Evolutionary conservation across 2,329 filamentous ascomycete genomes (phyloP).

Genomic region (Simplicillium sp.): DNA sequence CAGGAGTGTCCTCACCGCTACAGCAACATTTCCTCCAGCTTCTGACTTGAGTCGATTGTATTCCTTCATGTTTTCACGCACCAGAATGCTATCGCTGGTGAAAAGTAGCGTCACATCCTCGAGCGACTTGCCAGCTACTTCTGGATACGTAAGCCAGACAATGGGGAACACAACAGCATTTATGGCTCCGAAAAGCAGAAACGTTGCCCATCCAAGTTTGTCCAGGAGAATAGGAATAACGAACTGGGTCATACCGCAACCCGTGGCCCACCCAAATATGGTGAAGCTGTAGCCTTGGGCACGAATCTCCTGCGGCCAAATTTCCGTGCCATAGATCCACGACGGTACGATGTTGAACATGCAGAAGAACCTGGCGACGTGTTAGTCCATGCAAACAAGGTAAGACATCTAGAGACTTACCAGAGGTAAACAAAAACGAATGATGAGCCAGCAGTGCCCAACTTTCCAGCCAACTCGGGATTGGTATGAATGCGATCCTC

Average conservation of each 20-base stretch:
- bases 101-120: constrained; percentile 42
- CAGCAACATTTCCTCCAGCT: constrained; percentile 12
- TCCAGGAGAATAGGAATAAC: constrained; percentile 43
- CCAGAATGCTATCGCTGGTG: constrained; percentile 32
- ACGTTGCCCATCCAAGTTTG: constrained; percentile 34
- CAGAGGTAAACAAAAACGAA: constrained; percentile 15
- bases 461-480: constrained; percentile 6
- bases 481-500: constrained; percentile 7
- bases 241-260: constrained; percentile 42
- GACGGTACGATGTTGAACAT: constrained; percentile 23
- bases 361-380: constrained; percentile 14
- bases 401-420: constrained; percentile 5
- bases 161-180: constrained; percentile 41
- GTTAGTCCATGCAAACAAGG: neutral
- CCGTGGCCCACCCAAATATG: constrained; percentile 50
- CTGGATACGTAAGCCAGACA: constrained; percentile 33
- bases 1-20: constrained; percentile 11
- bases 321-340: constrained; percentile 36
- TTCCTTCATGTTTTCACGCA: constrained; percentile 32
- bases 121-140: constrained; percentile 33
- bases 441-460: constrained; percentile 9
- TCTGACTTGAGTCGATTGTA: constrained; percentile 12
- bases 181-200: constrained; percentile 40
- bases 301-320: constrained; percentile 45
- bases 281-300: constrained; percentile 51